Conservation (phyloP, 257 asterid species). For the Prunella vulgaris region DNA sequence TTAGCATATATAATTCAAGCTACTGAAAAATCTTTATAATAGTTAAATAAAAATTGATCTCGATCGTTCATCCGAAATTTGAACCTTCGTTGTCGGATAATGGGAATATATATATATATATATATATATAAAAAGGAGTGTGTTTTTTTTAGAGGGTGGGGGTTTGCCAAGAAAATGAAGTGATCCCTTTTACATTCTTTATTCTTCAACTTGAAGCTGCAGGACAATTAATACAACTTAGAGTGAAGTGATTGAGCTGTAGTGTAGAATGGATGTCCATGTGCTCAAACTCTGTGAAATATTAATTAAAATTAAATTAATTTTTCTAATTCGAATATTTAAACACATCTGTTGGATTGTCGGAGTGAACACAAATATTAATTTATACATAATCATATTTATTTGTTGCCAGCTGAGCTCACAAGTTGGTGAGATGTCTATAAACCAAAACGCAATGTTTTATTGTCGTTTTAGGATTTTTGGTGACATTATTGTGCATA, state of each 20-base stretch:
- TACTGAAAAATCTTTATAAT: too few relatives aligned
- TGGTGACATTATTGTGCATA: slow-evolving; percentile 16
- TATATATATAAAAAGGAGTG: too few relatives aligned
- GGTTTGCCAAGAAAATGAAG: neutral
- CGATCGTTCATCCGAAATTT: too few relatives aligned
- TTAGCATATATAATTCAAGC: too few relatives aligned
- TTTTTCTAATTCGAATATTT: neutral
- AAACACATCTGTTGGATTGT: neutral
- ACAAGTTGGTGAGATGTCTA: slow-evolving; percentile 18
- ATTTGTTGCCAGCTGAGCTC: slow-evolving; percentile 17
- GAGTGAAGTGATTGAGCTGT: slow-evolving; percentile 39
- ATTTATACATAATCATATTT: neutral
- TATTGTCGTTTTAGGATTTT: slow-evolving; percentile 18
- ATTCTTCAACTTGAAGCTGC: slow-evolving; percentile 9
- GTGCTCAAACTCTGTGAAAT: slow-evolving; percentile 22
- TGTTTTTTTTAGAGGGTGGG: neutral
- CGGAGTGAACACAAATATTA: neutral
- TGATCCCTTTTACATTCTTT: slow-evolving; percentile 7
- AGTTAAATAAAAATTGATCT: too few relatives aligned
- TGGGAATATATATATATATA: too few relatives aligned
- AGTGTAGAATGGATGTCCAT: slow-evolving; percentile 39
- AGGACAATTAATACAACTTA: neutral
- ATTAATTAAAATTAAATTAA: neutral
- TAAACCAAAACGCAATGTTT: slow-evolving; percentile 10
- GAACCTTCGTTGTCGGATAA: too few relatives aligned